Conservation (phyloP, 805 yeast genomes). For the Candida ponderosae region DNA sequence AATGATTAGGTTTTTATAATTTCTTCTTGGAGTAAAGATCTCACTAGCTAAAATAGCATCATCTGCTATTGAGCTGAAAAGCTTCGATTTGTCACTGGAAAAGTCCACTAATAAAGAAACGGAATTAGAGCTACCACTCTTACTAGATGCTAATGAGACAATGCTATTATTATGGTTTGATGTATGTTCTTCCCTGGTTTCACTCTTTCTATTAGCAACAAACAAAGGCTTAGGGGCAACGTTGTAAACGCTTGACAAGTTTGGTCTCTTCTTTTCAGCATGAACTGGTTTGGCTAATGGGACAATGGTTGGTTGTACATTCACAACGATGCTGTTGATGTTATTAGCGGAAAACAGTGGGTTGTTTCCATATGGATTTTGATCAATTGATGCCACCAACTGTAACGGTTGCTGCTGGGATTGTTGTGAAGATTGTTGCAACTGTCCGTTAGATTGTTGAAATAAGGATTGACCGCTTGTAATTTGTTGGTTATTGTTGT, state of each 20-base stretch:
- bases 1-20: constrained; percentile 45
- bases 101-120: background rate
- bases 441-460: constrained; percentile 9
- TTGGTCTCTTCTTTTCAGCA: constrained; percentile 47
- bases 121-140: too few species aligned
- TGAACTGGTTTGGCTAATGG: constrained; percentile 42
- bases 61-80: constrained; percentile 47
- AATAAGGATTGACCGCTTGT: constrained; percentile 4
- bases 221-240: constrained; percentile 59
- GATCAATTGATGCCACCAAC: constrained; percentile 26
- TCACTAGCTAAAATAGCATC: constrained; percentile 64
- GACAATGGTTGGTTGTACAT: constrained; percentile 28
- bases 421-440: constrained; percentile 4
- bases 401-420: constrained; percentile 16
- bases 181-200: background rate
- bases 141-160: too few species aligned
- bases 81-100: constrained; percentile 9
- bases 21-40: constrained; percentile 57
- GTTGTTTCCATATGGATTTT: constrained; percentile 75
- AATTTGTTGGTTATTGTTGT: constrained; percentile 15
- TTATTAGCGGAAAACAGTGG: constrained; percentile 47
- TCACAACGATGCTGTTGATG: constrained; percentile 26
- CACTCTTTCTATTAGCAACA: constrained; percentile 13
- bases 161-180: constrained; percentile 1
- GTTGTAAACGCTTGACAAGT: constrained; percentile 53